phyloP scores from a whole-genome alignment of 1,284 basidiomycete genomes.

The Ustilago crameri region DNA sequence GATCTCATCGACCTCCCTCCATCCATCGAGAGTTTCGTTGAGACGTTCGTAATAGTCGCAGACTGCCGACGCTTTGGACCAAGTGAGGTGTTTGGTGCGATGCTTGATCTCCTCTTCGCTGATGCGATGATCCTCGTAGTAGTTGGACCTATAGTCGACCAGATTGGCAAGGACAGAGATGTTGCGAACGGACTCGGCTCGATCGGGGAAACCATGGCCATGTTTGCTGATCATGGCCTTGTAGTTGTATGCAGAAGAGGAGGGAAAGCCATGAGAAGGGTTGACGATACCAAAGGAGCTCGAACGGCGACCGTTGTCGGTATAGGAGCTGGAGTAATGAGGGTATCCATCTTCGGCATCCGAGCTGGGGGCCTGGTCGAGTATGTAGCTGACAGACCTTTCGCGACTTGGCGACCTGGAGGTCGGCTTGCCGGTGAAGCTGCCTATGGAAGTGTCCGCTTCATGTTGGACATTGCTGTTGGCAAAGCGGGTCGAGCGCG shows the following conservation, averaged over 20 bases:
- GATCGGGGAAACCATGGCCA: constrained; percentile 52
- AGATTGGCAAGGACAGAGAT: constrained; percentile 58
- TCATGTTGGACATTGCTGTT: constrained; percentile 1
- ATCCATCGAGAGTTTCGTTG: constrained; percentile 63
- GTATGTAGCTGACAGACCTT: not conserved
- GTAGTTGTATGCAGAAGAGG: constrained; percentile 39
- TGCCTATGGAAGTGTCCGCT: constrained; percentile 15
- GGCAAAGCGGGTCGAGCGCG: constrained; percentile 31
- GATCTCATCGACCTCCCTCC: constrained; percentile 66
- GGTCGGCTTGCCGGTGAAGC: not conserved
- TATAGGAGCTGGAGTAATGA: constrained; percentile 27
- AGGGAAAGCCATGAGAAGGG: constrained; percentile 30
- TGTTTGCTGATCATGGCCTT: constrained; percentile 44
- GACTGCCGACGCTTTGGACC: constrained; percentile 45
- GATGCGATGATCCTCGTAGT: constrained; percentile 56
- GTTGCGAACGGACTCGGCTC: constrained; percentile 58
- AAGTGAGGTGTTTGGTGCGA: constrained; percentile 34
- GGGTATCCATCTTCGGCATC: constrained; percentile 21
- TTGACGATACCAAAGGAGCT: constrained; percentile 36
- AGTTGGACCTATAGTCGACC: constrained; percentile 61
- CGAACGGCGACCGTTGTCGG: constrained; percentile 20
- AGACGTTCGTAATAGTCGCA: constrained; percentile 60
- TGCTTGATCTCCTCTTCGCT: constrained; percentile 50
- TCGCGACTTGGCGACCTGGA: constrained; percentile 4
- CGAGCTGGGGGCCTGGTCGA: constrained; percentile 18